A percentile compares a stretch with the other conserved stretches of the same genome.
These are phyloP conservation scores for Sporothrix pseudoabietina DNA, from an alignment of 2,329 filamentous ascomycete genomes.

Conservation along the genomic window DNA sequence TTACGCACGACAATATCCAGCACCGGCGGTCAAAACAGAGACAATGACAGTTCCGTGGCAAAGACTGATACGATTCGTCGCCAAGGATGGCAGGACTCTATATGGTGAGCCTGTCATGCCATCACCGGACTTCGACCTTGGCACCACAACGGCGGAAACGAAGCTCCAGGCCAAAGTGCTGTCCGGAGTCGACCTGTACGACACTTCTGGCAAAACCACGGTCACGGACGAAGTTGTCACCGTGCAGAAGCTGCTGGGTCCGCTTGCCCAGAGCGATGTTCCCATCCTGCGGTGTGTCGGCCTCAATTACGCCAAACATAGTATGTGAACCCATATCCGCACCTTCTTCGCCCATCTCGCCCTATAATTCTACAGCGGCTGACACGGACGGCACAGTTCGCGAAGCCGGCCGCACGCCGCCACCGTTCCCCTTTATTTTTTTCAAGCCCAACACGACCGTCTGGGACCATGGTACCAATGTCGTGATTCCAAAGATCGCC, in stretches of 20 bases:
- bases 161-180: background rate
- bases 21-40: background rate
- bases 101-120: background rate
- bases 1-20: background rate
- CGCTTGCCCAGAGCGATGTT: slow-evolving; percentile 53
- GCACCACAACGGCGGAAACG: slow-evolving; percentile 2
- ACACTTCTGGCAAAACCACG: background rate
- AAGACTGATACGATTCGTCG: slow-evolving; percentile 21
- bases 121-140: background rate
- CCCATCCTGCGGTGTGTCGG: slow-evolving; percentile 62
- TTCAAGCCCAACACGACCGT: slow-evolving; percentile 53
- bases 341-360: no score
- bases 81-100: background rate
- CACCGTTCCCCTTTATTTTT: slow-evolving; percentile 57
- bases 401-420: slow-evolving; percentile 48
- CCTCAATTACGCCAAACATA: slow-evolving; percentile 62
- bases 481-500: slow-evolving; percentile 52
- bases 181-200: background rate
- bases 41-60: slow-evolving; percentile 4
- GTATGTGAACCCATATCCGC: background rate
- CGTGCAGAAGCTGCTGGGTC: slow-evolving; percentile 53
- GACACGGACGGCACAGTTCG: slow-evolving; percentile 47
- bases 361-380: no score
- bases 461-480: slow-evolving; percentile 42
- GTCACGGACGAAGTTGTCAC: background rate